Evolutionary conservation across 345 rosid species (phyloP).

Genomic region (Eucalyptus marginata): DNA sequence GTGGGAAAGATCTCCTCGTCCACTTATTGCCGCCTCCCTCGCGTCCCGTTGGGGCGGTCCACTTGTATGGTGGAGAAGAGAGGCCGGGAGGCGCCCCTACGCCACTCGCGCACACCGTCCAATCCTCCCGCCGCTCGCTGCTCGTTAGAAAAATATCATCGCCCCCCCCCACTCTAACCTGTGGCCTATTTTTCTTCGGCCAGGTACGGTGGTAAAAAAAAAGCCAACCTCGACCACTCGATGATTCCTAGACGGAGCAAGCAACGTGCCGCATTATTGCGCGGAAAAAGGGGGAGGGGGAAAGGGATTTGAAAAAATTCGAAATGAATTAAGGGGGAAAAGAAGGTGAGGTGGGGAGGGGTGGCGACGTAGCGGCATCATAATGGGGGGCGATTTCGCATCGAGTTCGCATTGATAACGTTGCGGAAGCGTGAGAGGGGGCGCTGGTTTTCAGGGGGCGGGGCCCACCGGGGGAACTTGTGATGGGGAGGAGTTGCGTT

Average conservation of each 20-base stretch:
- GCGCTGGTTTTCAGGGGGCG: not conserved
- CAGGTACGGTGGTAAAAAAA: not conserved
- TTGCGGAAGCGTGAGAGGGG: not conserved
- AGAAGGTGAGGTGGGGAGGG: not conserved
- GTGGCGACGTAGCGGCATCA: not conserved
- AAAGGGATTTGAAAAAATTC: not conserved
- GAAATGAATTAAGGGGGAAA: not conserved
- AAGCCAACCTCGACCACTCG: not conserved
- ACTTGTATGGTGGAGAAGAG: not conserved
- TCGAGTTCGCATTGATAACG: not conserved
- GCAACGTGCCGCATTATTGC: not conserved
- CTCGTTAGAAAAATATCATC: not conserved
- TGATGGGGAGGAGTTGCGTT: not conserved
- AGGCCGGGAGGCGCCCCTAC: not conserved
- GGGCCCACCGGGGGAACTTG: not conserved
- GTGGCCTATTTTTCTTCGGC: not conserved
- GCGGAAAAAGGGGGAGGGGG: rapidly evolving
- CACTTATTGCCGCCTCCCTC: not conserved
- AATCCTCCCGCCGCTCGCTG: not conserved
- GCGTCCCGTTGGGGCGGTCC: not conserved
- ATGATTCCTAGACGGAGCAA: not conserved
- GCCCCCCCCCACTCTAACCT: not conserved
- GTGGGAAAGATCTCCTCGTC: conserved; percentile 7
- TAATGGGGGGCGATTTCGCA: not conserved
- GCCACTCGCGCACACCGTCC: not conserved